phyloP scores from a whole-genome alignment of 345 rosid species.

The Garcia nutans region DNA sequence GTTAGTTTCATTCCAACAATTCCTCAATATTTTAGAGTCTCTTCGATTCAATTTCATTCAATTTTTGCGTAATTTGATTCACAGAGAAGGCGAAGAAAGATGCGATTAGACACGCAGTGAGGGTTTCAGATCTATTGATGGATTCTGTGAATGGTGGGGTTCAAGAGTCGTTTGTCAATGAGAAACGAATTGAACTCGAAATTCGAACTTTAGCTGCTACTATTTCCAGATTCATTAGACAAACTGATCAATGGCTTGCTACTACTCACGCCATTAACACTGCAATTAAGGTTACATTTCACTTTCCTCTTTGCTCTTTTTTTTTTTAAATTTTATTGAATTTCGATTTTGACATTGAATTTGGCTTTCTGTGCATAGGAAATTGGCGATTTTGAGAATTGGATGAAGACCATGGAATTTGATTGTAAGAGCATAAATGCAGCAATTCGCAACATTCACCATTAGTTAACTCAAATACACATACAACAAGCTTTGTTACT shows the following conservation, averaged over 20 bases:
- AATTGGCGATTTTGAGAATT: slow-evolving; percentile 93
- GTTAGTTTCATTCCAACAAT: slow-evolving; percentile 24
- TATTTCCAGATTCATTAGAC: slow-evolving; percentile 60
- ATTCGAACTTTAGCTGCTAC: slow-evolving; percentile 63
- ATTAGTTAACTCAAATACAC: slow-evolving; percentile 14
- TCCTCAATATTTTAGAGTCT: background rate
- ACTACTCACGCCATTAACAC: slow-evolving; percentile 68
- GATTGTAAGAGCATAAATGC: slow-evolving; percentile 76
- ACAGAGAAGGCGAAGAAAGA: slow-evolving; percentile 76
- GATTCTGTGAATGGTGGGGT: slow-evolving; percentile 85
- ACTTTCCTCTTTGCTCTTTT: too few species aligned
- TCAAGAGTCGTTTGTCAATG: slow-evolving; percentile 65
- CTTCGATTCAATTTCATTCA: background rate
- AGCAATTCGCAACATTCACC: slow-evolving; percentile 70
- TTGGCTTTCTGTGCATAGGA: slow-evolving; percentile 43
- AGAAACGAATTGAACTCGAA: slow-evolving; percentile 80
- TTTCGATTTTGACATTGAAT: background rate
- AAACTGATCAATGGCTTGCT: slow-evolving; percentile 81
- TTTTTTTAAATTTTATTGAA: background rate
- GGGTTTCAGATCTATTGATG: slow-evolving; percentile 70
- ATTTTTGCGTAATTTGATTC: too few species aligned
- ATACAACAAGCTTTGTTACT: background rate
- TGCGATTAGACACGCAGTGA: slow-evolving; percentile 55
- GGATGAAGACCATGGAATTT: slow-evolving; percentile 94
- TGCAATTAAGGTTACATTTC: slow-evolving; percentile 60